Evolutionary conservation across 257 asterid genomes (phyloP).

Genomic region (Plantago elongata): DNA sequence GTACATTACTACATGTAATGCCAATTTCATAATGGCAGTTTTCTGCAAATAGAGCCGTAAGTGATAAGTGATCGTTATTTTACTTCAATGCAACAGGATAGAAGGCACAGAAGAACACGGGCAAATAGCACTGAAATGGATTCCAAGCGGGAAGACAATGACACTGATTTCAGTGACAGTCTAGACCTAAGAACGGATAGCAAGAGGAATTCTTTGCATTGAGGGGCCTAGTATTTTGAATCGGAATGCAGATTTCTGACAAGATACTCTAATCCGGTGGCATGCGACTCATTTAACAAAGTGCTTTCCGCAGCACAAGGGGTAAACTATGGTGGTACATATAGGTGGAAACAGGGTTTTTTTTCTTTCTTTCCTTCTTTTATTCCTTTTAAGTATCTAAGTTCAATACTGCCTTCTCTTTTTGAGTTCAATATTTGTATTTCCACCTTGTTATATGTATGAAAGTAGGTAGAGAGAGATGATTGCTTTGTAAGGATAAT

Average conservation of each 20-base stretch:
- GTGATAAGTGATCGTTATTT: not conserved
- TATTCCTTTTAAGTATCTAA: conserved; percentile 11
- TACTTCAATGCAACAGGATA: conserved; percentile 44
- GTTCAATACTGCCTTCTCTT: not conserved
- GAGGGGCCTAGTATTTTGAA: not conserved
- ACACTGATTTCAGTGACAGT: conserved; percentile 75
- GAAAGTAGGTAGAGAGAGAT: conserved; percentile 24
- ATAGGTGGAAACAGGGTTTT: conserved; percentile 17
- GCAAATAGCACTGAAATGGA: conserved; percentile 65
- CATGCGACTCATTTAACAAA: conserved; percentile 11
- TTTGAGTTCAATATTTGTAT: conserved; percentile 3
- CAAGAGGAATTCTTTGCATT: conserved; percentile 24
- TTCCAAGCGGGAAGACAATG: conserved; percentile 47
- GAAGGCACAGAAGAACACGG: conserved; percentile 71
- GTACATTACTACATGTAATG: no score
- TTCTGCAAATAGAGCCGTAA: no score
- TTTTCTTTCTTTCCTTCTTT: not conserved
- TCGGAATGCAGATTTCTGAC: conserved; percentile 8
- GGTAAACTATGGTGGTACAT: conserved; percentile 2
- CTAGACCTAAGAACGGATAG: conserved; percentile 49
- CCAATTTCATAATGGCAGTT: no score
- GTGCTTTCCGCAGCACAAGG: conserved; percentile 5
- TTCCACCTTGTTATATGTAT: conserved; percentile 20
- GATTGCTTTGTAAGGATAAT: conserved; percentile 18
- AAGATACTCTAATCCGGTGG: conserved; percentile 2